phyloP scores from a whole-genome alignment of 768 basidiomycete genomes.

The Lyophyllum shimeji region DNA sequence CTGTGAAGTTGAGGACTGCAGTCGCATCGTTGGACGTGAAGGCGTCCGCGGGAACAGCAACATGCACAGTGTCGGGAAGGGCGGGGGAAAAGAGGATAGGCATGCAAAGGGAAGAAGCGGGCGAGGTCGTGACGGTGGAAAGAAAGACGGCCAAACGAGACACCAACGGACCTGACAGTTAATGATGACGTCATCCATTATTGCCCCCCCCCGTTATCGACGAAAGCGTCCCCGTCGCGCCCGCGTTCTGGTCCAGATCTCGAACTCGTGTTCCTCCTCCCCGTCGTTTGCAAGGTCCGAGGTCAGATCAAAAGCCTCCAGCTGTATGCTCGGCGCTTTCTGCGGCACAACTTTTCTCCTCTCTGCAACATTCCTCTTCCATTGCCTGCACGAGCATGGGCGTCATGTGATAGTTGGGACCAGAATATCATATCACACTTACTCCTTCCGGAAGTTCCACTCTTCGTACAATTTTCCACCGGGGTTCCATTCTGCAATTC shows the following conservation, averaged over 20 bases:
- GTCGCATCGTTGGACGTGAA: constrained; percentile 2
- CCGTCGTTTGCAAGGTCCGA: constrained; percentile 4
- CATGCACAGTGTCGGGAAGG: constrained; percentile 30
- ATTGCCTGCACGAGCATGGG: constrained; percentile 30
- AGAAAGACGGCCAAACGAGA: background rate
- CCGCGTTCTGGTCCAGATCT: too few relatives aligned
- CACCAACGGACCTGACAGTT: background rate
- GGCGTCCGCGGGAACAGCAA: constrained; percentile 19
- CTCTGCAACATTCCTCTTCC: constrained; percentile 29
- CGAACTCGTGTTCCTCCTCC: background rate
- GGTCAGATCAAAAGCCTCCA: background rate
- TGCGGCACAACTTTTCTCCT: constrained; percentile 19
- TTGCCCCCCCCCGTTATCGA: background rate
- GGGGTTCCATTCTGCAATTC: constrained; percentile 51
- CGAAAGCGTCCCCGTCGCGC: background rate
- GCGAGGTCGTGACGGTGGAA: background rate
- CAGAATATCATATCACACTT: constrained; percentile 21
- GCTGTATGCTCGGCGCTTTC: background rate
- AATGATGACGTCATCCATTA: constrained; percentile 11
- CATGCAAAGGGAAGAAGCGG: constrained; percentile 25
- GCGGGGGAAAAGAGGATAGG: constrained; percentile 37
- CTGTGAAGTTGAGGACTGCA: constrained; percentile 35
- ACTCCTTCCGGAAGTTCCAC: constrained; percentile 58
- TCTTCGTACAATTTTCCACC: constrained; percentile 48
- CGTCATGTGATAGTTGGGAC: background rate